Base-by-base conservation (phyloP, 139 green algal genomes). In the Picochlorum sp. region DNA sequence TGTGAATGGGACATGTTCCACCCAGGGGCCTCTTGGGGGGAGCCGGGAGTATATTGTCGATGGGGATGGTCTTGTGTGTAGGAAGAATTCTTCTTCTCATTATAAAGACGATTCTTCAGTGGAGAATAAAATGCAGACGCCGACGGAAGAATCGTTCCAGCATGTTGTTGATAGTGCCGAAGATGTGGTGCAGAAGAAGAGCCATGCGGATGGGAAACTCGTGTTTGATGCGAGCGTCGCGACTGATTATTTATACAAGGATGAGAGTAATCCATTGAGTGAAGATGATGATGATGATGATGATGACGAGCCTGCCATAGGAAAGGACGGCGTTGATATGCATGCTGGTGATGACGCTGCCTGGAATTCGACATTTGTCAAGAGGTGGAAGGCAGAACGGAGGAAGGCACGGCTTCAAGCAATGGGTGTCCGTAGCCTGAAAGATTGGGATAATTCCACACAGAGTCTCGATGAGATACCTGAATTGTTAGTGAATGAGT, bases 401-500 rank as follows among this genome's bases (percentile, higher is more conserved):
- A 63, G 71, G 44, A 63, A 49, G 8, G 70, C 70, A 16, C 50
- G 57, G 14, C 44, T 72, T 24, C 60, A 72, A 54, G 69, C 62
- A 9, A 52, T 76, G 52, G 69, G 69, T 20, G n/a, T 76, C 10
- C 51, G 69, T 31, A 26, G 49, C 49, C 58, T 75, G 49, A 66
- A 55, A 62, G 28, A 62, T 7, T 61, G 67, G 9, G 49, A 65
- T 57, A 56, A 21, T 61, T 56, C 44, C 6, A 57, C 47, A 21
- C 47, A 54, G 47, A 54, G 41, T 49, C 23, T 26, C 13, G 52
- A 76, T 55, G 49, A 75, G 11, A 54, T 62, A 4, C 44, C 62
- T 20, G 69, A 76, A 61, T 63, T 76, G 38, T 66, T 76, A 4
- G 61, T 56, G 5, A 66, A 76, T 52, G 58, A 65, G 15, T 52